Base-by-base conservation (phyloP, 164 flowering plant genomes). In the Chimonanthus praecox region DNA sequence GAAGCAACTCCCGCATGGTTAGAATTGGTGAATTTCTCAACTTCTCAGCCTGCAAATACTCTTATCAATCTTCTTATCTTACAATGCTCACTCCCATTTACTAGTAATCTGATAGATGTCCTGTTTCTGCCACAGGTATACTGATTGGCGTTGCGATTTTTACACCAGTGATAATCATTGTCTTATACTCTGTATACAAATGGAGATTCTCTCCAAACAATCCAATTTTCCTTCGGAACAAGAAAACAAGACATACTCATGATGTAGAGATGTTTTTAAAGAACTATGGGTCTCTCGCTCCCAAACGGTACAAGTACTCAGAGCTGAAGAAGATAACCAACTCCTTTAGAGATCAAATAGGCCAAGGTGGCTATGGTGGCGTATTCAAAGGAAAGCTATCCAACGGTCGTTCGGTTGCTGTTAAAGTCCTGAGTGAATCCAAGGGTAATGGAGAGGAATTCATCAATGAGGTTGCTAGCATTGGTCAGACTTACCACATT, bases 321-420 rank as follows among this genome's bases (percentile, higher is more conserved):
- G 71, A 68, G 2, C 54, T 68, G 0, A 68, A 68, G 58, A 68
- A 49, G 5, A 68, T 49, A 21, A 18, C 54, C 58, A 68, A 68
- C 7, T 68, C 58, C 33, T 68, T 48, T 1, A 16, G 4, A 68
- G 71, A 68, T 15, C 15, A 68, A 6, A 1, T 68, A 16, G 71
- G 71, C 51, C 50, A 71, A 54, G 73, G 73, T 58, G 73, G 73
- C 4, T 71, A 13, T 44, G 65, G 65, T 1, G 6, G 43, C 8
- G 73, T 71, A 10, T 71, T 49, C 65, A 71, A 54, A 44, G 73
- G 65, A 6, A 58, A 54, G 64, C 73, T 71, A 20, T 58, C 64
- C 10, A 44, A 71, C 54, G 73, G 73, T 16, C 18, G 43, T 13
- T 21, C 15, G 10, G 47, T 71, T 3, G 73, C 73, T n/a, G 64